Conservation (phyloP, 345 rosid species). For the Salix suchowensis region DNA sequence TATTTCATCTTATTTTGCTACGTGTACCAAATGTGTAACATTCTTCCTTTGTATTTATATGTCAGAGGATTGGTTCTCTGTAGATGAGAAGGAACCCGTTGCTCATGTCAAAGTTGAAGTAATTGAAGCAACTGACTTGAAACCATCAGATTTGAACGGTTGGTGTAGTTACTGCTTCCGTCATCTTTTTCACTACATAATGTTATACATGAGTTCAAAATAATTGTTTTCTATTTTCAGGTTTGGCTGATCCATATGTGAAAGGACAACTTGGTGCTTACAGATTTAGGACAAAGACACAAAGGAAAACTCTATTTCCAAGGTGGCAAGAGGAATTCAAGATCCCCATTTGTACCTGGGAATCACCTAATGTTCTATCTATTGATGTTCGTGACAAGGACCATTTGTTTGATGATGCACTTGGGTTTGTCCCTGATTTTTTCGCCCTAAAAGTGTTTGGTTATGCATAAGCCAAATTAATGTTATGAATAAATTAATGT, state of each 20-base stretch:
- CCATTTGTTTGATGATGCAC: slow-evolving; percentile 66
- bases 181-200: neutral
- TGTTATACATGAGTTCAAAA: neutral
- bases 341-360: slow-evolving; percentile 82
- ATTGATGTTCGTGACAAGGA: slow-evolving; percentile 90
- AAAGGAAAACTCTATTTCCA: slow-evolving; percentile 69
- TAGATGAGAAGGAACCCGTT: slow-evolving; percentile 73
- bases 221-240: slow-evolving; percentile 39
- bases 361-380: slow-evolving; percentile 46
- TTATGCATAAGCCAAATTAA: too few relatives aligned
- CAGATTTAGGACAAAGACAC: slow-evolving; percentile 65
- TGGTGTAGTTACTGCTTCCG: slow-evolving; percentile 12
- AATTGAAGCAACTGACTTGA: slow-evolving; percentile 74
- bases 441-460: neutral
- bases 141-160: slow-evolving; percentile 88
- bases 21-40: neutral
- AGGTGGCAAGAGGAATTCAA: slow-evolving; percentile 88
- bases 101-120: slow-evolving; percentile 76
- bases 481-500: too few relatives aligned
- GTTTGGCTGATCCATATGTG: slow-evolving; percentile 91
- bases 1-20: neutral
- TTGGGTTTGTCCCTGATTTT: slow-evolving; percentile 59
- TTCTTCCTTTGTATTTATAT: slow-evolving; percentile 10
- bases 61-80: slow-evolving; percentile 76
- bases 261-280: slow-evolving; percentile 83